Percentiles rank a stretch among this genome's conserved stretches.
Evolutionary conservation across 2,329 filamentous ascomycete species (phyloP).

Genomic region (Trichoderma guizhouense): DNA sequence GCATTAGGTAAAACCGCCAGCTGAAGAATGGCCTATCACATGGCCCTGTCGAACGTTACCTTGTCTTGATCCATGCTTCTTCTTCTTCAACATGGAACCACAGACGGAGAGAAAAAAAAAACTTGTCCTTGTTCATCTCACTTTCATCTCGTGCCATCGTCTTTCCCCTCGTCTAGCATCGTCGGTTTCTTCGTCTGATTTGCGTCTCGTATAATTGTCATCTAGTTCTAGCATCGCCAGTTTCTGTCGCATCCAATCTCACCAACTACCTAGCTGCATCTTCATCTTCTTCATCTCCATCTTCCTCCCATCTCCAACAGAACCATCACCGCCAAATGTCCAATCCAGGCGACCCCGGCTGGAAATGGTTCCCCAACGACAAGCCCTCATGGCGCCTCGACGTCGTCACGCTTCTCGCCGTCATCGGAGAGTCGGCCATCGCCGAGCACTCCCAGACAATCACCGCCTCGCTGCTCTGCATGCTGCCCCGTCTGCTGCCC

Average conservation of each 20-base stretch:
- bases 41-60: not conserved
- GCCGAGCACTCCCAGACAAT: constrained; percentile 56
- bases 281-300: not conserved
- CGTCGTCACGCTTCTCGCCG: constrained; percentile 60
- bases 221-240: not conserved
- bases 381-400: constrained; percentile 53
- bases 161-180: not conserved
- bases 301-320: not conserved
- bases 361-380: constrained; percentile 44
- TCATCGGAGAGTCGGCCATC: constrained; percentile 60
- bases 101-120: not conserved
- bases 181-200: not conserved
- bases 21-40: not conserved
- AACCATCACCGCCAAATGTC: constrained; percentile 23
- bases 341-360: constrained; percentile 26
- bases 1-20: not conserved
- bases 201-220: not conserved
- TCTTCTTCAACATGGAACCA: not conserved
- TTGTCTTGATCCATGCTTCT: not conserved
- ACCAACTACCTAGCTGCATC: not conserved
- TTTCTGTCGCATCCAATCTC: not conserved
- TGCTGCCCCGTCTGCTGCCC: constrained; percentile 58
- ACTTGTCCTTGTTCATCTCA: not conserved
- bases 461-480: constrained; percentile 55
- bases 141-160: not conserved